Evolutionary conservation across 2,329 filamentous ascomycete genomes (phyloP).

Genomic region (Xylaria arbuscula): DNA sequence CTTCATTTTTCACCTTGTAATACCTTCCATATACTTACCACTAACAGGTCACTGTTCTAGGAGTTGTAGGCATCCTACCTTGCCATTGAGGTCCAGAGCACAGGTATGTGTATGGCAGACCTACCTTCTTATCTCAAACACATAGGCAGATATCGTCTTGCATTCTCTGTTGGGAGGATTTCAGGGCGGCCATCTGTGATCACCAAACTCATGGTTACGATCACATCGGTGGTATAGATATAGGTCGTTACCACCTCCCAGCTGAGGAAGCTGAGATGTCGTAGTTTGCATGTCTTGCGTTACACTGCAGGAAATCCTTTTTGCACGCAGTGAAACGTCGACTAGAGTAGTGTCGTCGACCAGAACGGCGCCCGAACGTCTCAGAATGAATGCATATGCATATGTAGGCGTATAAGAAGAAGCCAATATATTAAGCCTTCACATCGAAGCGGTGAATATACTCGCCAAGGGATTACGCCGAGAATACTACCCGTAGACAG

Average conservation of each 20-base stretch:
- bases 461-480: slow-evolving; percentile 11
- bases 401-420: slow-evolving; percentile 30
- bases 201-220: not conserved
- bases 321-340: slow-evolving; percentile 10
- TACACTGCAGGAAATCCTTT: slow-evolving; percentile 23
- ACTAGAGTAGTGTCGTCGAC: not conserved
- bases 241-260: slow-evolving; percentile 7
- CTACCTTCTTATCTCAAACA: not conserved
- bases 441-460: slow-evolving; percentile 25
- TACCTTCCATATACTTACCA: not conserved
- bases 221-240: slow-evolving; percentile 10
- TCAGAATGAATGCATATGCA: slow-evolving; percentile 14
- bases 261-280: slow-evolving; percentile 16
- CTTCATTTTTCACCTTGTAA: not conserved
- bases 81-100: not conserved
- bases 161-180: not conserved
- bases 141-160: not conserved
- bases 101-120: not conserved
- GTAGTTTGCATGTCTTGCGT: slow-evolving; percentile 25
- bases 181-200: not conserved
- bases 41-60: not conserved
- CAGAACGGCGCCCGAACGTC: slow-evolving; percentile 8
- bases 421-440: slow-evolving; percentile 20
- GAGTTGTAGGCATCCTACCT: not conserved
- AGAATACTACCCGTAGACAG: slow-evolving; percentile 11